Conservation (phyloP, 345 rosid species). For the Corymbia maculata region DNA sequence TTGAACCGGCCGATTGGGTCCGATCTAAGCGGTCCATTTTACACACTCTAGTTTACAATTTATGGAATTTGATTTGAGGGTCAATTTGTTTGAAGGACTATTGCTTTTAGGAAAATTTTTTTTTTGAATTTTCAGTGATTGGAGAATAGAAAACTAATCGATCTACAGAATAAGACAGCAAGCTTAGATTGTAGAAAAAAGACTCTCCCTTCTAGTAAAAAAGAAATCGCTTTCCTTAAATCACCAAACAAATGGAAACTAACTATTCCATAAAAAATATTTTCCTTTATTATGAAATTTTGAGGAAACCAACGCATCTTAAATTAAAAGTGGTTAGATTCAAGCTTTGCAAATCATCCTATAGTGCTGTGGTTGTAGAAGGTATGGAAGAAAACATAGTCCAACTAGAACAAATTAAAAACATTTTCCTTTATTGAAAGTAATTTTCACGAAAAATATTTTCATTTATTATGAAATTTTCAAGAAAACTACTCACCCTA, state of each 20-base stretch:
- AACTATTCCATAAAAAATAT: neutral
- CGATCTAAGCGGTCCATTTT: too few relatives aligned
- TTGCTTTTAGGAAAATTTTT: neutral
- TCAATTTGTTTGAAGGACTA: neutral
- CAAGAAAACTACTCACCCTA: too few relatives aligned
- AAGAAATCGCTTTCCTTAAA: neutral
- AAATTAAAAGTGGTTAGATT: neutral
- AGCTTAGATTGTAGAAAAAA: neutral
- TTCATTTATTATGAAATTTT: too few relatives aligned
- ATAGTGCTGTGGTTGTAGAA: neutral
- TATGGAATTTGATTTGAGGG: neutral
- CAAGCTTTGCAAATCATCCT: neutral
- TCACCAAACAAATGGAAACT: neutral
- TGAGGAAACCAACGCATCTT: neutral
- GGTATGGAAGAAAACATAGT: neutral
- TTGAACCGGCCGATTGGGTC: too few relatives aligned
- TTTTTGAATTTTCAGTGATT: neutral
- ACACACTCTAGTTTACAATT: neutral
- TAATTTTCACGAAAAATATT: too few relatives aligned
- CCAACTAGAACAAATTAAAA: neutral
- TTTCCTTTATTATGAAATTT: neutral
- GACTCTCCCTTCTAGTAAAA: neutral
- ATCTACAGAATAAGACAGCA: fast-evolving
- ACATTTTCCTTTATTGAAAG: too few relatives aligned
- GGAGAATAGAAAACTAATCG: neutral